Base-by-base conservation (phyloP, 192 early-diverging fungal species). In the Backusella mclennaniae region DNA sequence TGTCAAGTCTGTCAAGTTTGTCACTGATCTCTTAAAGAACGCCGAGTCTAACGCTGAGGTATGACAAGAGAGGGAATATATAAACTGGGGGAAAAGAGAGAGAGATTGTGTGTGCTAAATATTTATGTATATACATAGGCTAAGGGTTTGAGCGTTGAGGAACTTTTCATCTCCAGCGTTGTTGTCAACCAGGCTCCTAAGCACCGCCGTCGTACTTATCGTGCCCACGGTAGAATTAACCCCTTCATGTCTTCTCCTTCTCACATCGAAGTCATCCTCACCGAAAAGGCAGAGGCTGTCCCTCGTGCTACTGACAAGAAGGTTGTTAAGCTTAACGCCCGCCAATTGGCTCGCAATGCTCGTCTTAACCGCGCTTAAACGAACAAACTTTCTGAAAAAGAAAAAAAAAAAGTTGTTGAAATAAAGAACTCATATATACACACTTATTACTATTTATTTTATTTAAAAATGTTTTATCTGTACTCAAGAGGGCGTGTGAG, bases 131-230 rank as follows among this genome's bases (percentile, higher is more conserved):
- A 52, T 42, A 67, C 29, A 59, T 26, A 59, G 56, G 83, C 93
- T 78, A 98, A 98, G 92, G 94, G 93, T 74, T 89, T 99, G 75
- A 90, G 92, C 87, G 78, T 92, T 66, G 95, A 97, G 76, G 90
- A 93, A 84, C 88, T 96, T 74, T 89, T 94, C 73, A 88, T 99
- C 85, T 91, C 92, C 87, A 93, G 96, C 91, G 95, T 98, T 77
- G 92, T 95, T 88, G 96, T 99, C 86, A 97, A 99, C 91, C 93
- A 95, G 85, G 97, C 97, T 75, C 94, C 94, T 82, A 96, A 96
- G 88, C 94, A 95, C 85, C 94, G 97, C 78, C 93, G 97, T 83
- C 89, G 97, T 83, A 97, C 95, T 39, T 97, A 93, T 93, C 94
- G 97, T 89, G 97, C 96, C 79, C 97, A 98, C 90, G 97, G 97